Evolutionary conservation across 2,329 filamentous ascomycete species (phyloP).

Genomic region (Bipolaris zeicola): DNA sequence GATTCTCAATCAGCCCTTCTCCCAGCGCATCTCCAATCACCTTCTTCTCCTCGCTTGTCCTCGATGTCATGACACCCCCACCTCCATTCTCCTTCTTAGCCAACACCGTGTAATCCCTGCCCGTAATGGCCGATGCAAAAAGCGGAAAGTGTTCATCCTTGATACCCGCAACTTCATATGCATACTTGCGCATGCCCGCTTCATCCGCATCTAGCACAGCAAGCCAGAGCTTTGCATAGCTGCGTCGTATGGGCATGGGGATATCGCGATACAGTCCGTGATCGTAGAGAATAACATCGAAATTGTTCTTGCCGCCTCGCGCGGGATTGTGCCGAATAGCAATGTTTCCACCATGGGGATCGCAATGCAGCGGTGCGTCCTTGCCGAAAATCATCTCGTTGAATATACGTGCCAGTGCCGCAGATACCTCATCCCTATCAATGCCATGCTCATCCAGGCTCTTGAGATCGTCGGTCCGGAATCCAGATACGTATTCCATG

Average conservation of each 20-base stretch:
- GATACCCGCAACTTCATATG: constrained; percentile 86
- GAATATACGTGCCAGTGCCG: constrained; percentile 87
- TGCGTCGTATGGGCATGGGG: constrained; percentile 74
- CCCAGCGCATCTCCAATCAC: constrained; percentile 83
- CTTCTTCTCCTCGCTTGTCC: constrained; percentile 79
- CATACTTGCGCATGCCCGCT: constrained; percentile 82
- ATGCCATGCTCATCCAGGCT: constrained; percentile 87
- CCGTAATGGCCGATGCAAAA: constrained; percentile 95
- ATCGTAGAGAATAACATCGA: constrained; percentile 95
- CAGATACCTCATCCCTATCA: constrained; percentile 93
- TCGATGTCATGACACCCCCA: constrained; percentile 56
- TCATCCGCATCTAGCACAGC: constrained; percentile 92
- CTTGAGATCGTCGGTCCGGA: constrained; percentile 83
- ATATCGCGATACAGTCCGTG: constrained; percentile 97
- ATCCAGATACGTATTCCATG: constrained; percentile 90
- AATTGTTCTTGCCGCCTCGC: constrained; percentile 69
- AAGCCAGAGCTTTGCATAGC: constrained; percentile 96
- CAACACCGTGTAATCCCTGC: constrained; percentile 83
- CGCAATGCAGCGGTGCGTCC: constrained; percentile 88
- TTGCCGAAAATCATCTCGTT: constrained; percentile 99
- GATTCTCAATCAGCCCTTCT: constrained; percentile 84
- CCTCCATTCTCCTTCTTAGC: constrained; percentile 52
- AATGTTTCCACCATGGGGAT: constrained; percentile 95
- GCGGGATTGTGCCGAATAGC: constrained; percentile 79
- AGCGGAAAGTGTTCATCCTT: constrained; percentile 89